Base-by-base conservation (phyloP, 1,284 basidiomycete genomes). In the Schizophyllum amplum region DNA sequence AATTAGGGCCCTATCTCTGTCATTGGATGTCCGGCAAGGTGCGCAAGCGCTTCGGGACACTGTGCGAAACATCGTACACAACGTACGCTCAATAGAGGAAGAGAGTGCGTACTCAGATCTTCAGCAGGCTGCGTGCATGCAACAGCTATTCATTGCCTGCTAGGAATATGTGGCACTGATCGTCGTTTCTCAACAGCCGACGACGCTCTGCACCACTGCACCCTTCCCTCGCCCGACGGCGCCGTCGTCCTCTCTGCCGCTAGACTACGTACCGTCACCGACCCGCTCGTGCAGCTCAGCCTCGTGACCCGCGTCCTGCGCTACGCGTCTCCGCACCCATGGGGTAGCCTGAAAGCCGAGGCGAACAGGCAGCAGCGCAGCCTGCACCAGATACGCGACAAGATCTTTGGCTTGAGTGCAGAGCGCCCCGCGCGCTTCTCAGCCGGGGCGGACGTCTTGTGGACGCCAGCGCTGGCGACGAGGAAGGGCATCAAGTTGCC, bases 311-410 rank as follows among this genome's bases (percentile, higher is more conserved):
- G 86, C 23, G 76, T 84, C 51, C 70, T 88, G 26, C 86, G 87
- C 13, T 86, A 82, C 64, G 71, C 83, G 48, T 90, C 88, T 1
- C 82, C 82, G 51, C 73, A 79, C 33, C 84, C 87, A 2, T 92
- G 90, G 90, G 89, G 89, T 4, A 81, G 82, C 50, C 62, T 77
- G 21, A 74, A 72, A 17, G 79, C 87, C 4, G 83, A 89, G 64
- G 79, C 75, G 1, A 70, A 77, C 56, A 77, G 86, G 33, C 75
- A 79, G 5, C 66, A 64, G 51, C 59, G 58, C 5, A 76, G 75
- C 53, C 65, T 86, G 22, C 60, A 71, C 2, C 74, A 72, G 46
- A 81, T 89, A 58, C 15, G 24, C 11, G 11, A 46, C 11, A 46
- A 50, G 5, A 21, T 4, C 15, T 20, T 50, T 20, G 15, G 48